Conservation (phyloP, 164 flowering plant species). For the Chimonanthus salicifolius region DNA sequence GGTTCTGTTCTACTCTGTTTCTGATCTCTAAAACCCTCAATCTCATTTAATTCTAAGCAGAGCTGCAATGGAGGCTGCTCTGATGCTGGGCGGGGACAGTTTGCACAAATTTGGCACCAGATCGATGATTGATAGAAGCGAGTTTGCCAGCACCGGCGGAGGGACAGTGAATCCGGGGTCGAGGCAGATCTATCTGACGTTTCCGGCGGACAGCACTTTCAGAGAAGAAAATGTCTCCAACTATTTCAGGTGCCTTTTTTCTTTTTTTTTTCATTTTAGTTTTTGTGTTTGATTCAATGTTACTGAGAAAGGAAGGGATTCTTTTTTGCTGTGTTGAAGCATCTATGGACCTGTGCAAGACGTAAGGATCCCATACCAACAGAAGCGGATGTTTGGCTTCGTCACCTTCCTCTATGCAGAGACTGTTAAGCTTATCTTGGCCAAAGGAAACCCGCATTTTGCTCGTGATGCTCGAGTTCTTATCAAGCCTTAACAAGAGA, state of each 20-base stretch:
- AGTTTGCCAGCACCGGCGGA: too few relatives aligned
- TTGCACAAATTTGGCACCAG: slow-evolving; percentile 36
- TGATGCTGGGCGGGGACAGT: slow-evolving; percentile 47
- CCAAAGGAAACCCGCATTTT: slow-evolving; percentile 96
- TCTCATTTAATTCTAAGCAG: slow-evolving; percentile 18
- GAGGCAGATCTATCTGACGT: slow-evolving; percentile 79
- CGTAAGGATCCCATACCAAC: slow-evolving; percentile 97
- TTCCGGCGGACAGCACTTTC: slow-evolving; percentile 96
- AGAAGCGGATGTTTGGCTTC: slow-evolving; percentile 97
- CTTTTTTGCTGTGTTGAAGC: slow-evolving; percentile 27
- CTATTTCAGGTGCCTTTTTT: neutral
- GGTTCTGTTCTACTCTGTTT: too few relatives aligned
- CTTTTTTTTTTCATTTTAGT: neutral
- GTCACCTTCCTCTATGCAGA: slow-evolving; percentile 86
- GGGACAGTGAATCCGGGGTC: slow-evolving; percentile 43
- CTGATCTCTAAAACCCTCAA: neutral
- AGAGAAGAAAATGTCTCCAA: slow-evolving; percentile 92
- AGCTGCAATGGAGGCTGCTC: slow-evolving; percentile 19
- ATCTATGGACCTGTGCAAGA: slow-evolving; percentile 96
- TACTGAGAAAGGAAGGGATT: neutral
- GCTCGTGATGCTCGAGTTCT: slow-evolving; percentile 96
- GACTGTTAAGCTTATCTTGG: slow-evolving; percentile 85
- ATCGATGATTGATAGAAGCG: too few relatives aligned
- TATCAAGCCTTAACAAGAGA: slow-evolving; percentile 97
- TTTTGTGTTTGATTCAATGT: neutral